phyloP scores from a whole-genome alignment of 768 basidiomycete genomes.

The Russula emetica region DNA sequence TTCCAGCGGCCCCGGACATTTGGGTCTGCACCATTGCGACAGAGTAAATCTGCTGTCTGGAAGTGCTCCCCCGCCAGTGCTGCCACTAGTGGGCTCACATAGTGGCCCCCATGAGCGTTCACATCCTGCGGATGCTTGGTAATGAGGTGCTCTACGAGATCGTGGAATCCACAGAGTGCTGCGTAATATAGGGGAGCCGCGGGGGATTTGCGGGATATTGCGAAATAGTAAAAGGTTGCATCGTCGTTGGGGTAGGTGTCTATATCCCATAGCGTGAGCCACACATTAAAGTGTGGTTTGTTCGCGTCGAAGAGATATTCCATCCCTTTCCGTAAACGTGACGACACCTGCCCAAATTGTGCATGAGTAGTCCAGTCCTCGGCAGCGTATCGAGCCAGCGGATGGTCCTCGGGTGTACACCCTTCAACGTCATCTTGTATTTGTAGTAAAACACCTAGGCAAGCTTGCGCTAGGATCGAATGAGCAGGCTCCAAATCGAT shows the following conservation, averaged over 20 bases:
- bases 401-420: too few relatives aligned
- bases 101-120: background rate
- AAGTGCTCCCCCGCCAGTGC: background rate
- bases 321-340: background rate
- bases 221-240: background rate
- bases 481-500: background rate
- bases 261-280: background rate
- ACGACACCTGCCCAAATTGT: background rate
- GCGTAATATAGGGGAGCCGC: background rate
- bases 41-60: background rate
- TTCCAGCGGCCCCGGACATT: rapidly evolving
- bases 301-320: background rate
- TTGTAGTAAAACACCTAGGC: background rate
- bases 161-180: background rate
- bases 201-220: rapidly evolving
- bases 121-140: background rate
- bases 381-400: background rate
- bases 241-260: background rate
- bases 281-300: background rate
- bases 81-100: background rate
- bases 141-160: background rate
- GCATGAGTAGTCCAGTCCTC: background rate
- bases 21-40: background rate
- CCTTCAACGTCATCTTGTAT: background rate
- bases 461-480: background rate